Percentiles rank a stretch among this genome's conserved stretches.
phyloP scores from a whole-genome alignment of 1,139 yeast genomes.

The Hansenula anomala region DNA sequence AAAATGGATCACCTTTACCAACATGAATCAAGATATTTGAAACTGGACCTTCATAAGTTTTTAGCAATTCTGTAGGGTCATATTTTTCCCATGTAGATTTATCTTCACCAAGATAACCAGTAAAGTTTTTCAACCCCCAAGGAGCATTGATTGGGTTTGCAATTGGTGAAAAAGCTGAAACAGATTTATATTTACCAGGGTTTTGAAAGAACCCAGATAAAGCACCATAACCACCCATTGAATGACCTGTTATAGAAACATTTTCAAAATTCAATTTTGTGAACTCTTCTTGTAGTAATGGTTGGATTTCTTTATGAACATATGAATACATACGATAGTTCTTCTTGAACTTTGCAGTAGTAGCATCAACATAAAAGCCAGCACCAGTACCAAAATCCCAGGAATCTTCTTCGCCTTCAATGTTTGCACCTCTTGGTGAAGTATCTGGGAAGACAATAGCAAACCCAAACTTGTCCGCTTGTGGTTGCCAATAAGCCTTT shows the following conservation, averaged over 20 bases:
- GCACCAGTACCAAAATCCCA: slow-evolving; percentile 97
- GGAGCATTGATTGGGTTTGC: slow-evolving; percentile 69
- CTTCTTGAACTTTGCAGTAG: slow-evolving; percentile 60
- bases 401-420: slow-evolving; percentile 75
- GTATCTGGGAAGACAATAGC: slow-evolving; percentile 94
- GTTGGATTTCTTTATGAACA: slow-evolving; percentile 68
- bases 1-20: slow-evolving; percentile 74
- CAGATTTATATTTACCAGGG: slow-evolving; percentile 73
- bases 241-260: slow-evolving; percentile 83
- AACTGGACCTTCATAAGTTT: slow-evolving; percentile 34
- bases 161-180: slow-evolving; percentile 90
- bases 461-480: slow-evolving; percentile 77
- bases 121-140: slow-evolving; percentile 87
- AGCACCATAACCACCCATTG: slow-evolving; percentile 99
- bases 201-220: slow-evolving; percentile 68
- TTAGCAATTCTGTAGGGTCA: slow-evolving; percentile 77
- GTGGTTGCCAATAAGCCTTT: slow-evolving; percentile 82
- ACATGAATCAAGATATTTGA: slow-evolving; percentile 71
- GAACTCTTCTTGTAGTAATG: slow-evolving; percentile 40
- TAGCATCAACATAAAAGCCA: slow-evolving; percentile 88
- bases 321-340: slow-evolving; percentile 87
- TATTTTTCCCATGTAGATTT: slow-evolving; percentile 57
- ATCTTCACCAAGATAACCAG: slow-evolving; percentile 68
- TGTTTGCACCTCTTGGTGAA: slow-evolving; percentile 89
- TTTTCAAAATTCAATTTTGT: slow-evolving; percentile 50